A percentile compares a stretch with the other conserved stretches of the same genome.
These are phyloP conservation scores for Centaurea solstitialis DNA, from an alignment of 129 eudicot species.

Conservation along the genomic window DNA sequence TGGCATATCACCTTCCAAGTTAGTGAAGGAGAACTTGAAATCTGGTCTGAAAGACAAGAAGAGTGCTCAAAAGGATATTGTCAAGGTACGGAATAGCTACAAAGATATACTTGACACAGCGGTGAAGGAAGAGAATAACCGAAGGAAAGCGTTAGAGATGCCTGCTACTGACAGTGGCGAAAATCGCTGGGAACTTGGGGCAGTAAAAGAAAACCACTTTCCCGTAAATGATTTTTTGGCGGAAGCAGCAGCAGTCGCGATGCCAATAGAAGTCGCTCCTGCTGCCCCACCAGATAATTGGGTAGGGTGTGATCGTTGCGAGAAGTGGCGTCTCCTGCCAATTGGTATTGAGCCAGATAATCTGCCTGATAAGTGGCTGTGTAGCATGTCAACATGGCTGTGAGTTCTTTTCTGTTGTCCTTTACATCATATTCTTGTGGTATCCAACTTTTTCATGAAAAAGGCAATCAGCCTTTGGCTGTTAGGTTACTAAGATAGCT, in stretches of 20 bases:
- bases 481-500: background rate
- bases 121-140: conserved; percentile 22
- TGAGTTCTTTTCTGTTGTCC: conserved; percentile 44
- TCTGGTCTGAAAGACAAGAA: conserved; percentile 40
- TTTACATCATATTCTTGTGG: background rate
- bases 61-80: conserved; percentile 37
- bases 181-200: conserved; percentile 31
- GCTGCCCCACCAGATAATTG: conserved; percentile 47
- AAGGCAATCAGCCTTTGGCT: conserved; percentile 5
- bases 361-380: conserved; percentile 71
- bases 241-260: conserved; percentile 36
- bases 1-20: conserved; percentile 13
- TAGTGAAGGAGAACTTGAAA: conserved; percentile 27
- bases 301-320: conserved; percentile 75
- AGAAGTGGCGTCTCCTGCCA: conserved; percentile 80
- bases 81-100: conserved; percentile 39
- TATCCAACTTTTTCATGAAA: background rate
- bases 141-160: conserved; percentile 16
- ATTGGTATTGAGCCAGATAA: conserved; percentile 42
- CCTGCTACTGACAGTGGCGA: conserved; percentile 34
- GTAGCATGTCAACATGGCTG: conserved; percentile 89
- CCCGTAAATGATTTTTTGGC: conserved; percentile 23
- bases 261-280: conserved; percentile 31
- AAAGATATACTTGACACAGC: conserved; percentile 41
- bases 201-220: conserved; percentile 36